Evolutionary conservation across 345 rosid species (phyloP).

Genomic region (Turritis glabra): DNA sequence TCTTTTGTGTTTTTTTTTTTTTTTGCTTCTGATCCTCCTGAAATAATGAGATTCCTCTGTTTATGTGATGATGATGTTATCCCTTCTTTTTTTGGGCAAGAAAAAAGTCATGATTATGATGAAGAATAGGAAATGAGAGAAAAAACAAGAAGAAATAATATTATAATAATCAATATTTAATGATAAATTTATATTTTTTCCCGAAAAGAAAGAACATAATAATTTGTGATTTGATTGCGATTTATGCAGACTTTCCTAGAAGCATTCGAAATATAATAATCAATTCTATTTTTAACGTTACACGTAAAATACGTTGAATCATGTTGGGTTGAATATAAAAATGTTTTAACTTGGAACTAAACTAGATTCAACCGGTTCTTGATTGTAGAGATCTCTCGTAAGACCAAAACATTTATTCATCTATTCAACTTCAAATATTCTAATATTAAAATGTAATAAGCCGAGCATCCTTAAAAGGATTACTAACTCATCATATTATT

Average conservation of each 20-base stretch:
- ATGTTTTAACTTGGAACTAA: conserved; percentile 17
- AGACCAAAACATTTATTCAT: conserved; percentile 29
- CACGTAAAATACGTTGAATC: conserved; percentile 35
- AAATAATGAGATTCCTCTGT: conserved; percentile 36
- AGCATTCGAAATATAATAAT: conserved; percentile 9
- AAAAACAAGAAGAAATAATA: conserved; percentile 11
- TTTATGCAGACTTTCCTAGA: conserved; percentile 29
- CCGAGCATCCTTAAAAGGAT: not conserved
- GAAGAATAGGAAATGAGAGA: conserved; percentile 23
- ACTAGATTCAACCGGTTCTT: conserved; percentile 22
- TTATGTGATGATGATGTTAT: conserved; percentile 37
- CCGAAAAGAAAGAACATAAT: conserved; percentile 33
- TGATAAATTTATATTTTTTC: not conserved
- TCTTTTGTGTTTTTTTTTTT: not conserved
- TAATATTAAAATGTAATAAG: not conserved
- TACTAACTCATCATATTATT: too few relatives aligned
- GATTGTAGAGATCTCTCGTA: conserved; percentile 33
- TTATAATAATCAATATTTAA: not conserved
- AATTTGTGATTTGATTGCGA: conserved; percentile 39
- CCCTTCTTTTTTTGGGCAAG: not conserved
- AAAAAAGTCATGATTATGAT: conserved; percentile 20
- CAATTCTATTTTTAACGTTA: not conserved
- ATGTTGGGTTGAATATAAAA: conserved; percentile 10
- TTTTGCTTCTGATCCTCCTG: conserved; percentile 17
- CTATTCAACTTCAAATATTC: not conserved